Percentiles rank a stretch among this genome's conserved stretches.
Evolutionary conservation across 306 rosid species (phyloP).

Genomic region (Crataegus laevigata): DNA sequence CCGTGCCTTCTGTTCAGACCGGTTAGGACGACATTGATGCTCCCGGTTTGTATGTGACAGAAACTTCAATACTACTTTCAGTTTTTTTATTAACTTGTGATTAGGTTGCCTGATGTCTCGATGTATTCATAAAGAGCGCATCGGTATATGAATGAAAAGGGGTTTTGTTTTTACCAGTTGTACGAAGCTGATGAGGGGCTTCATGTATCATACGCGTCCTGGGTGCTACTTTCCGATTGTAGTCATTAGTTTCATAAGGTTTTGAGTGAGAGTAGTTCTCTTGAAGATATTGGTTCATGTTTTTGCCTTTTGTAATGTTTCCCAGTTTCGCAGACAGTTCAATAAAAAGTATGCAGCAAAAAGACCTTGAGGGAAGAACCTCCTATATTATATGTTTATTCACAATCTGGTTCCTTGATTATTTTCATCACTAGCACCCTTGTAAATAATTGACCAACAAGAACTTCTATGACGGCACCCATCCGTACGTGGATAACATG

Average conservation of each 20-base stretch:
- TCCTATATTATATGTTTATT: not conserved
- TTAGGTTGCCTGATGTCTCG: constrained; percentile 37
- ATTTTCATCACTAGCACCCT: not conserved
- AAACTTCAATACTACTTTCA: constrained; percentile 22
- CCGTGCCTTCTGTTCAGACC: constrained; percentile 49
- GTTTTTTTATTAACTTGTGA: constrained; percentile 25
- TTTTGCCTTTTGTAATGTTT: constrained; percentile 25
- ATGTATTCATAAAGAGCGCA: constrained; percentile 12
- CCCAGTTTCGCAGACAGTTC: constrained; percentile 24
- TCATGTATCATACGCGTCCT: constrained; percentile 39
- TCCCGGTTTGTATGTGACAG: constrained; percentile 14
- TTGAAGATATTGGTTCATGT: constrained; percentile 16
- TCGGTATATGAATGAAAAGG: constrained; percentile 16
- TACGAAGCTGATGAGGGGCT: constrained; percentile 18
- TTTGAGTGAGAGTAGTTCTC: constrained; percentile 26
- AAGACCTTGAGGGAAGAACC: constrained; percentile 25
- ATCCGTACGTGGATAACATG: too few relatives aligned
- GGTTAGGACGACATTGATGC: constrained; percentile 28
- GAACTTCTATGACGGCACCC: too few relatives aligned
- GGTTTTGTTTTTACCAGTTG: constrained; percentile 1
- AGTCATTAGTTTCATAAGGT: constrained; percentile 14
- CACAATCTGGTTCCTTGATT: not conserved
- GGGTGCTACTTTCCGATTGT: constrained; percentile 24
- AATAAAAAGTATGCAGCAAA: constrained; percentile 34
- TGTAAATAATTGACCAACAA: not conserved